Conservation (phyloP, 2,329 filamentous ascomycete species). For the Teratosphaeriaceae sp. region DNA sequence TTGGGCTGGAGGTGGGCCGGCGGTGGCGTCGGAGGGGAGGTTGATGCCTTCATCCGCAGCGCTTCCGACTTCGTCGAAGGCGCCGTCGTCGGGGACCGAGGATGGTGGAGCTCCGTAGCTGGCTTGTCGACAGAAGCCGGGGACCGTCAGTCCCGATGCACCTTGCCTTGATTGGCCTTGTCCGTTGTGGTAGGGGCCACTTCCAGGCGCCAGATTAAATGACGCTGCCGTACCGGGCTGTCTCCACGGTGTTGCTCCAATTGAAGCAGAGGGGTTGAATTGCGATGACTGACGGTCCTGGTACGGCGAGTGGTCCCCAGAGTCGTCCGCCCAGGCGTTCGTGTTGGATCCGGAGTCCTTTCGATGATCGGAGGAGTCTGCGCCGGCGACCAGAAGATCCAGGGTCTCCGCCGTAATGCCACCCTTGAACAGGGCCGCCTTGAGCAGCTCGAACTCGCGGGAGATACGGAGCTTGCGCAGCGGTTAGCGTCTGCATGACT, state of each 20-base stretch:
- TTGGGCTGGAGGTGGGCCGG: conserved; percentile 1
- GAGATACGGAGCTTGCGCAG: conserved; percentile 31
- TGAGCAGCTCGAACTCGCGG: conserved; percentile 49
- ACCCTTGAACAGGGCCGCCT: conserved; percentile 43
- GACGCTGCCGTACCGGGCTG: conserved; percentile 7
- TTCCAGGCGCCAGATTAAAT: conserved; percentile 11
- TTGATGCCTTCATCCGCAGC: conserved; percentile 5
- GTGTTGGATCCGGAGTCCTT: conserved; percentile 13
- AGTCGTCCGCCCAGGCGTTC: conserved; percentile 19
- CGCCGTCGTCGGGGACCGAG: conserved; percentile 15
- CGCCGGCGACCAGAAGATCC: conserved; percentile 38
- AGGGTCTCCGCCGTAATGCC: conserved; percentile 46
- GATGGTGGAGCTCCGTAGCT: conserved; percentile 15
- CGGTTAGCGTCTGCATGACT: neutral
- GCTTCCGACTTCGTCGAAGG: conserved; percentile 17
- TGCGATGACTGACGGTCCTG: conserved; percentile 4
- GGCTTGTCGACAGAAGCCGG: conserved; percentile 11
- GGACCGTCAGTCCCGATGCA: conserved; percentile 3
- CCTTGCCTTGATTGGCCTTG: neutral
- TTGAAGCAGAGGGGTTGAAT: neutral
- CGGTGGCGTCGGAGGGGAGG: neutral
- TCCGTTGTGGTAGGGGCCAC: conserved; percentile 9
- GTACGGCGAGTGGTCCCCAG: conserved; percentile 7
- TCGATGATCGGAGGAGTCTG: conserved; percentile 10
- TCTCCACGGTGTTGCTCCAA: conserved; percentile 8